Evolutionary conservation across 2,329 filamentous ascomycete species (phyloP).

Genomic region (Alternaria longipes): DNA sequence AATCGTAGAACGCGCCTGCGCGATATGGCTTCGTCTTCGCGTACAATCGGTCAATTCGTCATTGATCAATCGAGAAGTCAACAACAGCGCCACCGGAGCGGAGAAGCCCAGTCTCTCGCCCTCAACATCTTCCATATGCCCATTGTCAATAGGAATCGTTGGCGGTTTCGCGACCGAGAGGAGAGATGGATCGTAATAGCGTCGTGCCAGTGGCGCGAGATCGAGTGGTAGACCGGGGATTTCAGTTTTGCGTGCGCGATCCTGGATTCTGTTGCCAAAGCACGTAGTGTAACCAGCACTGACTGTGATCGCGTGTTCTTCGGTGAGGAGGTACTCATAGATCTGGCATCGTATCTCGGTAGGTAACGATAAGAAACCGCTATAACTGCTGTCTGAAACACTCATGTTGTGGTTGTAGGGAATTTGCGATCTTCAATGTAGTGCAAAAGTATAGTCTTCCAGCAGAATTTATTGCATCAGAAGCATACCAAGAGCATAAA

Average conservation of each 20-base stretch:
- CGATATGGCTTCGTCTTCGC: constrained; percentile 24
- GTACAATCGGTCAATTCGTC: constrained; percentile 50
- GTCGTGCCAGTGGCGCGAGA: constrained; percentile 47
- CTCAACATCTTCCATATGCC: constrained; percentile 8
- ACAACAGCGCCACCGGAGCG: constrained; percentile 37
- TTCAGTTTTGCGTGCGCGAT: constrained; percentile 32
- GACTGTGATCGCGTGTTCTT: constrained; percentile 51
- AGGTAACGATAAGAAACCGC: constrained; percentile 42
- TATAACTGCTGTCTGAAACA: constrained; percentile 12
- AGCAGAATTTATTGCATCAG: constrained; percentile 12
- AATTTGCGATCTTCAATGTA: not conserved
- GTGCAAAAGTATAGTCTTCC: not conserved
- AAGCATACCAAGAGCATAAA: constrained; percentile 3
- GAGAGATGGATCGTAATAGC: constrained; percentile 44
- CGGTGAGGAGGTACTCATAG: constrained; percentile 52
- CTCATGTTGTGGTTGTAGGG: constrained; percentile 1
- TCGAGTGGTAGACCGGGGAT: constrained; percentile 51
- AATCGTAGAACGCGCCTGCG: constrained; percentile 18
- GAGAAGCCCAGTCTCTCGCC: constrained; percentile 27
- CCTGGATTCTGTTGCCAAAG: constrained; percentile 39
- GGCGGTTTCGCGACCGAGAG: constrained; percentile 43
- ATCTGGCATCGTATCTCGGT: constrained; percentile 55
- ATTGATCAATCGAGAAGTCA: constrained; percentile 47
- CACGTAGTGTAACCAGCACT: constrained; percentile 47
- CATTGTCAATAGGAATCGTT: constrained; percentile 27